phyloP scores from a whole-genome alignment of 139 green algal species.

The Pleodorina starrii region DNA sequence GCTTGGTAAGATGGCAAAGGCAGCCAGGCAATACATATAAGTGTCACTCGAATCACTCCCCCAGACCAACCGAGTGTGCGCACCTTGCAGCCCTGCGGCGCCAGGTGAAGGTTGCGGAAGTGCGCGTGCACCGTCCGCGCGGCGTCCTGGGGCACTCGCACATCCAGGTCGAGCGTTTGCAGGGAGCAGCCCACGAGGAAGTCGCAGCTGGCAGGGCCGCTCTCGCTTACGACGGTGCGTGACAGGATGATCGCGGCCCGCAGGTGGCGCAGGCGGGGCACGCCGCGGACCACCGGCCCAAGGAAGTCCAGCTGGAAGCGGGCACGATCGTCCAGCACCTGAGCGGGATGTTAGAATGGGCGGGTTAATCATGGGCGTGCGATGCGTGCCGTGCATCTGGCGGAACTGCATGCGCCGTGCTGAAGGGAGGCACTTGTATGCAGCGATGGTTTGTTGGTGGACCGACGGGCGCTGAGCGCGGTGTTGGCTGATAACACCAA shows the following conservation, averaged over 20 bases:
- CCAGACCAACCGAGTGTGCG: too few relatives aligned
- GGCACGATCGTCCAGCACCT: slow-evolving; percentile 41
- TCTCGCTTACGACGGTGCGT: not conserved
- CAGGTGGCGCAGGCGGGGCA: slow-evolving; percentile 6
- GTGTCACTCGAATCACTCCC: too few relatives aligned
- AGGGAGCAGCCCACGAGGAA: slow-evolving; percentile 16
- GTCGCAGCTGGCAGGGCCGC: slow-evolving; percentile 10
- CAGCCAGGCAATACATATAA: not conserved
- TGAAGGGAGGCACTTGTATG: too few relatives aligned
- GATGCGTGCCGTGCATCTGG: too few relatives aligned
- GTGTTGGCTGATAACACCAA: too few relatives aligned
- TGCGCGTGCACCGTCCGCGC: slow-evolving; percentile 14
- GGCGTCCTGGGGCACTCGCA: slow-evolving; percentile 37
- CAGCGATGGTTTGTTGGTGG: too few relatives aligned
- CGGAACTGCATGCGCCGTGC: too few relatives aligned
- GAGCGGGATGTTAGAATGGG: too few relatives aligned
- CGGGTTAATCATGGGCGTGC: too few relatives aligned
- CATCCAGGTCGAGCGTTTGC: slow-evolving; percentile 9
- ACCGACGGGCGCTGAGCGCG: too few relatives aligned
- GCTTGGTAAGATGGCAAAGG: not conserved
- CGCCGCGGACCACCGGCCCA: not conserved
- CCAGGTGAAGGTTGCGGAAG: slow-evolving; percentile 32
- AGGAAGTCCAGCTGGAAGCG: slow-evolving; percentile 51
- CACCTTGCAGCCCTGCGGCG: slow-evolving; percentile 30
- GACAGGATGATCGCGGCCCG: slow-evolving; percentile 20